Evolutionary conservation across 106 monocot genomes (phyloP).

Genomic region (Dendrobium officinale): DNA sequence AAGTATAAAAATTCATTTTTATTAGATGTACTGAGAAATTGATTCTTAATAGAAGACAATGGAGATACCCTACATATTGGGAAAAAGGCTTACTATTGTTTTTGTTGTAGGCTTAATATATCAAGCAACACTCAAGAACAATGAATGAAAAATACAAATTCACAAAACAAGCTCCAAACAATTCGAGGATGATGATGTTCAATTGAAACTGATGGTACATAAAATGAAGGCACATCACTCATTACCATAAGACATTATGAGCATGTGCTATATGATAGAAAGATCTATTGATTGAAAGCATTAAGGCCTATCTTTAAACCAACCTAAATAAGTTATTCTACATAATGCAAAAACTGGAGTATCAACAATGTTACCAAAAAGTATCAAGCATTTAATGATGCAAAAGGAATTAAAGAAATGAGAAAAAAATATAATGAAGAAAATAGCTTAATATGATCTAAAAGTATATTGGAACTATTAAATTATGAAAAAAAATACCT

Average conservation of each 20-base stretch:
- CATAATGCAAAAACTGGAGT: not conserved
- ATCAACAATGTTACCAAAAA: not conserved
- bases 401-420: not conserved
- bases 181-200: too few relatives aligned
- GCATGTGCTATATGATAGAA: not conserved
- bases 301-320: not conserved
- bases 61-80: too few relatives aligned
- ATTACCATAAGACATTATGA: not conserved
- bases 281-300: not conserved
- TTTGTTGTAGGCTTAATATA: too few relatives aligned
- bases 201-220: too few relatives aligned
- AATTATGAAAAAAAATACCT: constrained; percentile 37
- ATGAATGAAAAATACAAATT: too few relatives aligned
- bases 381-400: not conserved
- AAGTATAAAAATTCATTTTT: too few relatives aligned
- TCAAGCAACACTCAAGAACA: too few relatives aligned
- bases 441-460: not conserved
- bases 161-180: too few relatives aligned
- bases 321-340: not conserved
- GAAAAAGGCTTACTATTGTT: too few relatives aligned
- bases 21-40: too few relatives aligned
- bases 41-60: too few relatives aligned
- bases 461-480: not conserved
- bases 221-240: not conserved
- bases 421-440: not conserved